Evolutionary conservation across 2,329 filamentous ascomycete genomes (phyloP).

Genomic region (Aspergillus sp.): DNA sequence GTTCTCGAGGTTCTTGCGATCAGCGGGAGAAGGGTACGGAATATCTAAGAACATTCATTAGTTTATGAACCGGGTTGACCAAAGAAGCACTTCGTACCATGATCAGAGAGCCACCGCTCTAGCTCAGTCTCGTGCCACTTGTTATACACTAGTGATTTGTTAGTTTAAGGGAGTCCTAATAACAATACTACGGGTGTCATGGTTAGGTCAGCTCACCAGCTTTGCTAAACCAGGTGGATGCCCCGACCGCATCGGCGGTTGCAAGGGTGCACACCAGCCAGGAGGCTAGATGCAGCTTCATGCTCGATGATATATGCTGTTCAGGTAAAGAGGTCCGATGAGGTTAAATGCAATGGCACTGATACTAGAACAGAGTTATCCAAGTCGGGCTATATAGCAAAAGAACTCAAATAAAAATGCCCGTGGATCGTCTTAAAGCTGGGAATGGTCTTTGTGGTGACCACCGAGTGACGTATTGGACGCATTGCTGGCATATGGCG

Average conservation of each 20-base stretch:
- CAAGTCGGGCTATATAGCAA: neutral
- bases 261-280: slow-evolving; percentile 71
- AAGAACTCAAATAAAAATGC: neutral
- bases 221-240: slow-evolving; percentile 83
- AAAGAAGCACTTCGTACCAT: slow-evolving; percentile 47
- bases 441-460: slow-evolving; percentile 22
- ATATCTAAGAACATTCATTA: slow-evolving; percentile 53
- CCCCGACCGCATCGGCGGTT: slow-evolving; percentile 63
- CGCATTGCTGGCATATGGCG: slow-evolving; percentile 3
- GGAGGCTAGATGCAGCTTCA: slow-evolving; percentile 73
- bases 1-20: slow-evolving; percentile 91
- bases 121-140: slow-evolving; percentile 99
- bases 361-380: neutral
- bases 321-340: neutral
- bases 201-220: slow-evolving; percentile 61
- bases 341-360: neutral
- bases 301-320: slow-evolving; percentile 36
- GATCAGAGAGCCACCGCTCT: slow-evolving; percentile 92
- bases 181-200: neutral
- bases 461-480: slow-evolving; percentile 34
- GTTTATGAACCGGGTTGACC: neutral
- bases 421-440: neutral
- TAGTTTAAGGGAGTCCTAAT: neutral
- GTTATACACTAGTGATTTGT: slow-evolving; percentile 72
- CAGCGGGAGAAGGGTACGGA: slow-evolving; percentile 83